Evolutionary conservation across 345 rosid species (phyloP).

Genomic region (Diplotaxis tenuifolia): DNA sequence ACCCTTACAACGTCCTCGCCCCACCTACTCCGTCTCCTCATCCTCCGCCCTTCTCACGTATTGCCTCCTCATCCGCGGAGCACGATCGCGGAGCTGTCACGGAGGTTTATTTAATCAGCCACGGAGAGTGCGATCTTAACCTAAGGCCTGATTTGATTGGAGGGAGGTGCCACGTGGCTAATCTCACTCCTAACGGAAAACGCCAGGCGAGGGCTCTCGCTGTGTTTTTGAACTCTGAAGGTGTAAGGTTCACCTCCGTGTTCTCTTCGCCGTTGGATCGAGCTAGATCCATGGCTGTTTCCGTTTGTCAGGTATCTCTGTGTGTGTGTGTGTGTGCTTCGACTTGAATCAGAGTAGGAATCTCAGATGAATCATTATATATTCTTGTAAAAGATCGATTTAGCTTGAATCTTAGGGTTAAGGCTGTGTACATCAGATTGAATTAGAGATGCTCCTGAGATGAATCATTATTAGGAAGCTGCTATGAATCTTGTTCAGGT

Average conservation of each 20-base stretch:
- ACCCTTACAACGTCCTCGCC: conserved; percentile 89
- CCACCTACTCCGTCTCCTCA: conserved; percentile 67
- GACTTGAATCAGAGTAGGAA: neutral
- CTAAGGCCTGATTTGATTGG: conserved; percentile 83
- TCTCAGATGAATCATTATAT: neutral
- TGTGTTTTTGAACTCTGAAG: conserved; percentile 77
- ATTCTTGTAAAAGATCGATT: neutral
- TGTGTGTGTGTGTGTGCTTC: too few relatives aligned
- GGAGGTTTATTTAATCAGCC: conserved; percentile 75
- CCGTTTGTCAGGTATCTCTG: conserved; percentile 80
- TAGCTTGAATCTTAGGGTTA: too few relatives aligned
- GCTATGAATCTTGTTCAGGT: conserved; percentile 8
- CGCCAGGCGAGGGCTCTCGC: conserved; percentile 97
- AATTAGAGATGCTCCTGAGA: too few relatives aligned
- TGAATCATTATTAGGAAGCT: too few relatives aligned
- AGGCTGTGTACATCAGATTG: too few relatives aligned
- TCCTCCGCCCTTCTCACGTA: conserved; percentile 45
- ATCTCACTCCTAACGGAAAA: conserved; percentile 73
- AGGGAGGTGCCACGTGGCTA: conserved; percentile 73
- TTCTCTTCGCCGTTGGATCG: conserved; percentile 89
- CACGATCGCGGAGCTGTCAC: conserved; percentile 35
- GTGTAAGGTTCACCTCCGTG: conserved; percentile 73
- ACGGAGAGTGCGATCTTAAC: conserved; percentile 80
- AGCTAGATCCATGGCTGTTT: conserved; percentile 79
- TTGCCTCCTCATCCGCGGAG: conserved; percentile 41